Conservation (phyloP, 148 eudicot species). For the Rhododendron henanense region DNA sequence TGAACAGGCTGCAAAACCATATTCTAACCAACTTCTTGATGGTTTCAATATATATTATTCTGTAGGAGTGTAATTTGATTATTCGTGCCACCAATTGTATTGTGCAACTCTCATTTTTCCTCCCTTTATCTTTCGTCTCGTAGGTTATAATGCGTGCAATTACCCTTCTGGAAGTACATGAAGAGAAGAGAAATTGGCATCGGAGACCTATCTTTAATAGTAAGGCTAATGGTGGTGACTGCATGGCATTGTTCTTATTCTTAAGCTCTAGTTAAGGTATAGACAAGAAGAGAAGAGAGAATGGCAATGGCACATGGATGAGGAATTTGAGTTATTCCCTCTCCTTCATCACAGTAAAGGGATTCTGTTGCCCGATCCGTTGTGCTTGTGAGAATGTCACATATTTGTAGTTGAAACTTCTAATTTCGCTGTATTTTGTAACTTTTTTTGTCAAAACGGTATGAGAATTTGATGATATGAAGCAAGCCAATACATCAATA, state of each 20-base stretch:
- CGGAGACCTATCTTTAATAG: neutral
- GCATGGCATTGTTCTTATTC: neutral
- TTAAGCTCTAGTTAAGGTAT: neutral
- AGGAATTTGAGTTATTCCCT: conserved; percentile 1
- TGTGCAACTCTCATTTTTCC: neutral
- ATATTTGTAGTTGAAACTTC: neutral
- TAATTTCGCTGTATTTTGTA: neutral
- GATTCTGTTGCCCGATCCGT: neutral
- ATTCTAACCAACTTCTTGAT: neutral
- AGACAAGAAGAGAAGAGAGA: neutral
- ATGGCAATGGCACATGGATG: neutral
- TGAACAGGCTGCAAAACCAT: neutral
- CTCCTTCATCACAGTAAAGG: neutral
- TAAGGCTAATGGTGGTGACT: neutral
- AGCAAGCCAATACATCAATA: no score
- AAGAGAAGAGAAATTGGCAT: neutral
- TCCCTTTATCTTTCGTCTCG: neutral
- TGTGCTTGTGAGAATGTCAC: neutral
- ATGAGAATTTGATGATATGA: no score
- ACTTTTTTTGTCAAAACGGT: no score
- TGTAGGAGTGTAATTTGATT: neutral
- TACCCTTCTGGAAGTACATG: conserved; percentile 13
- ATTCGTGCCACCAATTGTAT: neutral
- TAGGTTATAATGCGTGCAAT: conserved; percentile 18
- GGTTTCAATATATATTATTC: neutral